A percentile compares a stretch with the other conserved stretches of the same genome.
Evolutionary conservation across 305 asterid genomes (phyloP).

Genomic region (Fraxinus velutina): DNA sequence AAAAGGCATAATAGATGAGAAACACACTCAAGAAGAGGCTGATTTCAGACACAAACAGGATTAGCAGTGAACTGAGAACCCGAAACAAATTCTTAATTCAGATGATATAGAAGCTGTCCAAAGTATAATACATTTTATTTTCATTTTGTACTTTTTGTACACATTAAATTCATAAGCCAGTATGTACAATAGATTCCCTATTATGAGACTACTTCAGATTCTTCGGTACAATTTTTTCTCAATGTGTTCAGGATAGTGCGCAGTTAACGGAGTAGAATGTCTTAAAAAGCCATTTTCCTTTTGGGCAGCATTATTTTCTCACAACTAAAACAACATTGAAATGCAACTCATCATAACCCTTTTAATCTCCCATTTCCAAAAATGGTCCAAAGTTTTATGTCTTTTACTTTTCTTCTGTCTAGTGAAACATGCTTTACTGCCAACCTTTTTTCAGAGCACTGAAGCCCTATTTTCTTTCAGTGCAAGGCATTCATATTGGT

Average conservation of each 20-base stretch:
- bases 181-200: not conserved
- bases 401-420: not conserved
- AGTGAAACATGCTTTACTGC: not conserved
- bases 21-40: slow-evolving; percentile 4
- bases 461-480: not conserved
- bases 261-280: not conserved
- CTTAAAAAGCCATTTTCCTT: not conserved
- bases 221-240: not conserved
- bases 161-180: not conserved
- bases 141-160: not conserved
- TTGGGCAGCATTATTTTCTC: not conserved
- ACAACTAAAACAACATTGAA: not conserved
- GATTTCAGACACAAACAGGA: not conserved
- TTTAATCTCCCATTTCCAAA: not conserved
- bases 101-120: not conserved
- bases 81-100: not conserved
- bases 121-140: not conserved
- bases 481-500: not conserved
- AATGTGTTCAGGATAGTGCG: not conserved
- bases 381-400: not conserved
- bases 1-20: slow-evolving; percentile 12
- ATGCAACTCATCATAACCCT: not conserved
- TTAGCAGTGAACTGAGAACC: not conserved
- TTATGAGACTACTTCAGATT: not conserved
- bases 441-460: not conserved